Base-by-base conservation (phyloP, 441 rosid species). In the Arabidopsis lyrata region DNA sequence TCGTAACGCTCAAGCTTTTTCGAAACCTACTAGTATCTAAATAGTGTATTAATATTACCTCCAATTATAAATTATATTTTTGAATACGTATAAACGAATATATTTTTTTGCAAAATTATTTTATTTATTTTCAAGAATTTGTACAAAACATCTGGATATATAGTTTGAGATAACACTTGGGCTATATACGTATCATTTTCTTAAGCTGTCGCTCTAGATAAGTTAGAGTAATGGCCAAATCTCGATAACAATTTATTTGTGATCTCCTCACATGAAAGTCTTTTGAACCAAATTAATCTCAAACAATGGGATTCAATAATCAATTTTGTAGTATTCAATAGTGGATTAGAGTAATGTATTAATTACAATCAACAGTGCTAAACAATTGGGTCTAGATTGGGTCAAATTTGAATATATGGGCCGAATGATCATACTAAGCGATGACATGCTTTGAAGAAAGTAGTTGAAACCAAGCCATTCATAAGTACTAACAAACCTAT, bases 391-490 rank as follows among this genome's bases (percentile, higher is more conserved):
- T 34, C 18, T 6, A n/a, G 2, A n/a, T 11, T 70, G 59, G 68
- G 42, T 50, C 41, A 5, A 16, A 41, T 9, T 13, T 14, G n/a
- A 13, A 13, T 41, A 18, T 31, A 72, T 63, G 69, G 76, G 69
- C 69, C 54, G 20, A 52, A 9, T 14, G 24, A 36, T 4, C n/a
- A n/a, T n/a, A 48, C 18, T 15, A 2, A 58, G 35, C 24, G 2
- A 22, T 20, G 22, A 13, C 44, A 49, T 24, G 10, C 8, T 58
- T 13, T 10, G 6, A 47, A 38, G 35, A 36, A 22, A 38, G 16
- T 61, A 27, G 35, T 62, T 41, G 8, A 54, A 32, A 42, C 16
- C 53, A 71, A 72, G 24, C 8, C 59, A 48, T 47, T 24, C 24
- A 15, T 24, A 34, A 31, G 16, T 31, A 63, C 15, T 1, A 63